Percentiles rank a stretch among this genome's conserved stretches.
Evolutionary conservation across 768 basidiomycete genomes (phyloP).

Genomic region (Chalciporus pseudorubinellus): DNA sequence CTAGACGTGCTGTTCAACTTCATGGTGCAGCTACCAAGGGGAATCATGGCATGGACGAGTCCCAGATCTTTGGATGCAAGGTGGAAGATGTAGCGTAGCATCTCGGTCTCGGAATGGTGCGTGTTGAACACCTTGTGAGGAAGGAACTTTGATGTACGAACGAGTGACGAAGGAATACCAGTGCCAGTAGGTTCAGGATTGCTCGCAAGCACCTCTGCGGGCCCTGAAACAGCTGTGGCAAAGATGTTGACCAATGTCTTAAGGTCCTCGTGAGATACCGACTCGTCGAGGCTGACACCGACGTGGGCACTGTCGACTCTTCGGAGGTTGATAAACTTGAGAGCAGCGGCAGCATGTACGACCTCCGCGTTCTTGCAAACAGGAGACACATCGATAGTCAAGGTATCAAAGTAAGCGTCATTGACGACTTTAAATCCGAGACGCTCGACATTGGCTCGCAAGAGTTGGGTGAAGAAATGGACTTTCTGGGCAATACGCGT

Average conservation of each 20-base stretch:
- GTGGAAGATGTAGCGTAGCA: slow-evolving; percentile 94
- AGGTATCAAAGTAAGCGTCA: slow-evolving; percentile 83
- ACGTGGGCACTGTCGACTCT: slow-evolving; percentile 69
- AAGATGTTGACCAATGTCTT: slow-evolving; percentile 80
- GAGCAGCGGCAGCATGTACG: slow-evolving; percentile 67
- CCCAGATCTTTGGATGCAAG: slow-evolving; percentile 93
- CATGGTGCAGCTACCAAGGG: slow-evolving; percentile 95
- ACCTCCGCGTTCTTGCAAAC: slow-evolving; percentile 53
- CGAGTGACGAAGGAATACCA: slow-evolving; percentile 53
- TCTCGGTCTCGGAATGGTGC: slow-evolving; percentile 97
- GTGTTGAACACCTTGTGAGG: slow-evolving; percentile 92
- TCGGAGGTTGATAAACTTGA: slow-evolving; percentile 81
- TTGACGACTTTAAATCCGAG: slow-evolving; percentile 77
- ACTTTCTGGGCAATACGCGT: slow-evolving; percentile 84
- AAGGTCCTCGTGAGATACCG: slow-evolving; percentile 72
- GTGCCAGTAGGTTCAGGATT: slow-evolving; percentile 41
- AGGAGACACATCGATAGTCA: slow-evolving; percentile 72
- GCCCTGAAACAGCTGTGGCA: slow-evolving; percentile 55
- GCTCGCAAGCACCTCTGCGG: slow-evolving; percentile 45
- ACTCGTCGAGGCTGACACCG: slow-evolving; percentile 93
- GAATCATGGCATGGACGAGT: slow-evolving; percentile 95
- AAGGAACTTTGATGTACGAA: slow-evolving; percentile 68
- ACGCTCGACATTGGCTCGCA: slow-evolving; percentile 61
- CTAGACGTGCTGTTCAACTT: slow-evolving; percentile 98
- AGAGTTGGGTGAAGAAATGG: slow-evolving; percentile 80